Percentiles rank a stretch among this genome's conserved stretches.
phyloP scores from a whole-genome alignment of 2,329 filamentous ascomycete species.

The Aureobasidium sp. region DNA sequence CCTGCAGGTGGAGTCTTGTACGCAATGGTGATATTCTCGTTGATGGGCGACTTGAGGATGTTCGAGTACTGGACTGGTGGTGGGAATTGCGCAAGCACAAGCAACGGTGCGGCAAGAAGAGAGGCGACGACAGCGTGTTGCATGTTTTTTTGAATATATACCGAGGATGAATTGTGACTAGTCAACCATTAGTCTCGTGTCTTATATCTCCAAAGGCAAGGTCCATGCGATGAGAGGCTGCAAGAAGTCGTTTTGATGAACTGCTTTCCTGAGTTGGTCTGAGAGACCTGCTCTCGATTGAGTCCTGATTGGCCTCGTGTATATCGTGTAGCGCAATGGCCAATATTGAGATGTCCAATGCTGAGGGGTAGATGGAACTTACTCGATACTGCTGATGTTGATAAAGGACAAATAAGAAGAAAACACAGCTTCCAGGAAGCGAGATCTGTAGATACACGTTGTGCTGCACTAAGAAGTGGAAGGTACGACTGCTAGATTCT shows the following conservation, averaged over 20 bases:
- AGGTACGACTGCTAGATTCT: not conserved
- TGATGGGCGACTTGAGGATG: slow-evolving; percentile 53
- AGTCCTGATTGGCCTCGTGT: not conserved
- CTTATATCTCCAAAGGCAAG: not conserved
- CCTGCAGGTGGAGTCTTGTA: slow-evolving; percentile 55
- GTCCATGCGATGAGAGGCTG: not conserved
- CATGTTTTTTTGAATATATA: not conserved
- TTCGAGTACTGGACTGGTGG: slow-evolving; percentile 36
- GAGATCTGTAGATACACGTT: not conserved
- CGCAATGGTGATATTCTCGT: slow-evolving; percentile 56
- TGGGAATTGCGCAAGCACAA: slow-evolving; percentile 29
- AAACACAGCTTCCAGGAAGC: too few species aligned
- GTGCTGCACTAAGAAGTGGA: not conserved
- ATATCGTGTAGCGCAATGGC: not conserved
- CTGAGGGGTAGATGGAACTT: not conserved
- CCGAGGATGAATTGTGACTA: not conserved
- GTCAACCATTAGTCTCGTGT: not conserved
- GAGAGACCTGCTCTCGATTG: too few species aligned
- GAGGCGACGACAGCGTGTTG: not conserved
- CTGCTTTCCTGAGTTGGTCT: not conserved
- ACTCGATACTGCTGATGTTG: not conserved
- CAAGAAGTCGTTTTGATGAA: not conserved
- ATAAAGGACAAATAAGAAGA: not conserved
- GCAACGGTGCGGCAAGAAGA: not conserved
- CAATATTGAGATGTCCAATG: not conserved